Base-by-base conservation (phyloP, 331 rosid genomes). In the Acacia concinna region DNA sequence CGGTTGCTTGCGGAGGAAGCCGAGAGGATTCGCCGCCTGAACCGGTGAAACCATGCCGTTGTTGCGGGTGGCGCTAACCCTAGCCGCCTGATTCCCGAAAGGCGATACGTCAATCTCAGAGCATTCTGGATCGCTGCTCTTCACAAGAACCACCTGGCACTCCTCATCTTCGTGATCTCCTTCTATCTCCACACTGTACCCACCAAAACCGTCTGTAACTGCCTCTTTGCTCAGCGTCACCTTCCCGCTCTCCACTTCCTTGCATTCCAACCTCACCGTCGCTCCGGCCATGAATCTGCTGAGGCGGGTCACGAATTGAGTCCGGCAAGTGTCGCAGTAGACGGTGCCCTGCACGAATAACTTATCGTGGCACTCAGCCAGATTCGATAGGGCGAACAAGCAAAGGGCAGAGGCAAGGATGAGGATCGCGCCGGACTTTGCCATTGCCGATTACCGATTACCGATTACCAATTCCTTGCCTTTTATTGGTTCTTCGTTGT, bases 311-410 rank as follows among this genome's bases (percentile, higher is more conserved):
- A 86, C 21, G 80, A 93, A 91, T 59, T 87, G 97, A 32, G 71
- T 14, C 15, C 97, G 99, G 52, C 99, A 95, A 0, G 92, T 95
- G 83, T 95, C 99, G 17, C 99, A 95, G 38, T 88, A 95, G 27
- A 95, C 96, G 0, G 51, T 8, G 27, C 99, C 99, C 72, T 90
- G 88, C 0, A 95, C 93, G 4, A 10, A 21, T 77, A 84, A 84
- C 1, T 47, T 71, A 0, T 62, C 81, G 0, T 2, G 11, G 76
- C 67, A 25, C 49, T 40, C 56, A 25, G 80, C 86, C 0, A 71
- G 21, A 13, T 83, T 82, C 0, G 85, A 5, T n/a, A 86, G 71
- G 49, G 93, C 86, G 38, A 95, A 38, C 54, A 95, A 78, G 87
- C 97, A 89, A 28, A 92, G 77, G 21, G 89, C 77, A 0, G 89